Evolutionary conservation across 371 early-diverging fungal genomes (phyloP).

Genomic region (Encephalitozoon intestinalis): DNA sequence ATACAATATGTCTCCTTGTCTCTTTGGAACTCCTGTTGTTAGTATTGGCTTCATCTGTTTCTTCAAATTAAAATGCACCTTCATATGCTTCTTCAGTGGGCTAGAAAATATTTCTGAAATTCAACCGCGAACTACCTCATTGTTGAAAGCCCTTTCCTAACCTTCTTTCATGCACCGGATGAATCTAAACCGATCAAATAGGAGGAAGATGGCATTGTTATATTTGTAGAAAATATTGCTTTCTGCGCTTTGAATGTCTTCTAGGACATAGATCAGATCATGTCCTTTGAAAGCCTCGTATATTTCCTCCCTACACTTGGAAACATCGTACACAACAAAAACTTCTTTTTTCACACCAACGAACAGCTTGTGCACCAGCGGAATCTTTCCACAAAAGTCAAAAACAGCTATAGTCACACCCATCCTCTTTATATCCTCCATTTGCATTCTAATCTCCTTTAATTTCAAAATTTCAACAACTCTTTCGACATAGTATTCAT

Average conservation of each 20-base stretch:
- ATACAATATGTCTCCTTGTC: neutral
- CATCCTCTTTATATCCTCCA: neutral
- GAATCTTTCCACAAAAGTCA: slow-evolving; percentile 2
- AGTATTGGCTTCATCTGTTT: slow-evolving; percentile 1
- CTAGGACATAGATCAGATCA: neutral
- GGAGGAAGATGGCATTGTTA: neutral
- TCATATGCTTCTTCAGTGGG: neutral
- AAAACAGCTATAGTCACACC: neutral
- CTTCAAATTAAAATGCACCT: neutral
- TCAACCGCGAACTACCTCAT: too few relatives aligned
- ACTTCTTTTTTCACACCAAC: neutral
- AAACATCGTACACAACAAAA: neutral
- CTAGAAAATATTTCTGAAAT: neutral
- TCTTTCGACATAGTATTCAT: neutral
- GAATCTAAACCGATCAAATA: neutral
- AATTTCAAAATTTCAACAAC: neutral
- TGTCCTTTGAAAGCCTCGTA: neutral
- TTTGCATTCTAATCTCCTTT: neutral
- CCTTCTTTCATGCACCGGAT: neutral
- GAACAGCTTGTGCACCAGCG: neutral
- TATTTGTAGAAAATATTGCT: neutral
- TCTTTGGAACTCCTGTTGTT: neutral
- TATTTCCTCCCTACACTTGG: neutral
- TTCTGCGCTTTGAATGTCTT: neutral
- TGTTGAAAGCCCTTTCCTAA: neutral